phyloP scores from a whole-genome alignment of 1,284 basidiomycete species.

The Ustilago sp. region DNA sequence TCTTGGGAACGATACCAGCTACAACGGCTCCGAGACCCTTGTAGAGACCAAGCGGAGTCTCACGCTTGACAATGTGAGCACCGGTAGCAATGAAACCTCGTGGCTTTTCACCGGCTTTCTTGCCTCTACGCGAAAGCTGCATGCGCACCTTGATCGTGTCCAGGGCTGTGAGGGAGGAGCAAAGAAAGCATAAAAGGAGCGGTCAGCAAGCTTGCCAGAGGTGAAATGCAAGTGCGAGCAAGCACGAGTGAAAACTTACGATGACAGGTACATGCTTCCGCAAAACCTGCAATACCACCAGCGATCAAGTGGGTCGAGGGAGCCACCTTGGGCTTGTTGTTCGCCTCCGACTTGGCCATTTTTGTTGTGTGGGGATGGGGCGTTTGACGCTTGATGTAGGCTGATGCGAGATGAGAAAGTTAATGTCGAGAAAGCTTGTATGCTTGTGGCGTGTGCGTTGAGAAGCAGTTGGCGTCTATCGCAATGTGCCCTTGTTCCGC shows the following conservation, averaged over 20 bases:
- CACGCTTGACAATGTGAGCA: conserved; percentile 85
- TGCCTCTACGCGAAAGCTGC: conserved; percentile 77
- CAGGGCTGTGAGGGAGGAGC: conserved; percentile 70
- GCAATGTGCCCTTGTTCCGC: background rate
- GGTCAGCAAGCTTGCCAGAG: background rate
- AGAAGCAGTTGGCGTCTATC: conserved; percentile 3
- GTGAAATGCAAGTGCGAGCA: no score
- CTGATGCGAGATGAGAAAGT: background rate
- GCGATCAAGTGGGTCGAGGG: conserved; percentile 69
- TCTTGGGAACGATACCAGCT: conserved; percentile 94
- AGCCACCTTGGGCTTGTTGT: conserved; percentile 66
- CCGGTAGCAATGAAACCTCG: conserved; percentile 95
- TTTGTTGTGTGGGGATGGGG: background rate
- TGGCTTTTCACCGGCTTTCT: conserved; percentile 72
- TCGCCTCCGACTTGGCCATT: conserved; percentile 34
- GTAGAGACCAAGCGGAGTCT: conserved; percentile 95
- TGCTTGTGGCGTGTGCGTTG: conserved; percentile 6
- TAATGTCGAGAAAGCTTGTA: background rate
- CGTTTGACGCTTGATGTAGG: background rate
- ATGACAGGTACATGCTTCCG: conserved; percentile 69
- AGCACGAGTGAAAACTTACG: conserved; percentile 52
- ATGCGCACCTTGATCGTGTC: conserved; percentile 98
- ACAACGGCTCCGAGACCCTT: conserved; percentile 98
- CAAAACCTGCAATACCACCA: conserved; percentile 69
- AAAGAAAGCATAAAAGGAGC: background rate